Evolutionary conservation across 495 filamentous ascomycete species (phyloP), one percentile per base, ranked within the genome.

Genomic region (Chaetomium fimeti): DNA sequence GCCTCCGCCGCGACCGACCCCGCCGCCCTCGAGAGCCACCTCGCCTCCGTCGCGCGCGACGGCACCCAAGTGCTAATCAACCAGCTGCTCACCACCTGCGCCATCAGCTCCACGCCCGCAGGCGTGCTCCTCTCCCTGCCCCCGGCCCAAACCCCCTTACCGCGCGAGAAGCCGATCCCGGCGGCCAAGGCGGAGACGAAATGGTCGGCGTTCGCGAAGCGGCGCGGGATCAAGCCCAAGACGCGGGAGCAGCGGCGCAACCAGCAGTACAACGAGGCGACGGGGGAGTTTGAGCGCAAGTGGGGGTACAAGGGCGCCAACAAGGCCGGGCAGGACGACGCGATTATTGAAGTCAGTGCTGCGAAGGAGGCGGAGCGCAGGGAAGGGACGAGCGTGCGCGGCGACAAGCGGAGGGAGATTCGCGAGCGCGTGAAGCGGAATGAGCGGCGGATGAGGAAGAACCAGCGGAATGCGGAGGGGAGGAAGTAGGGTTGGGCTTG

Each of bases 161-260:
- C 94, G 6, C 89, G 94, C 57, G 91, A 95, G 76, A 98, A 98
- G 80, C 89, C 91, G 5, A 77, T 97, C 0, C 94, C 94, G 1
- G 79, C 82, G 29, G 82, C 86, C 56, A 96, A 92, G 79, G 77
- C 86, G 27, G 87, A 87, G 60, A 97, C 94, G 54, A 96, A 91
- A 74, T 98, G 94, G 94, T 87, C 94, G 75, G 84, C 88, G 55
- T 98, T 98, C 78, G 94, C 94, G 22, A 88, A 86, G 78, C 96
- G 93, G 84, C 94, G 96, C 79, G 95, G 94, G 32, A 97, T 98
- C 74, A 86, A 89, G 78, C 82, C 87, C 66, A 92, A 91, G 82
- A 87, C 86, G 74, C 76, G 80, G 63, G 81, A 84, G 71, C 85
- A 87, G 66, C 74, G 77, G 22, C 77, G 77, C 29, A 92, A 96